Percentiles rank a stretch among this genome's conserved stretches.
Conservation (phyloP, 257 asterid genomes). For the Perilla frutescens region DNA sequence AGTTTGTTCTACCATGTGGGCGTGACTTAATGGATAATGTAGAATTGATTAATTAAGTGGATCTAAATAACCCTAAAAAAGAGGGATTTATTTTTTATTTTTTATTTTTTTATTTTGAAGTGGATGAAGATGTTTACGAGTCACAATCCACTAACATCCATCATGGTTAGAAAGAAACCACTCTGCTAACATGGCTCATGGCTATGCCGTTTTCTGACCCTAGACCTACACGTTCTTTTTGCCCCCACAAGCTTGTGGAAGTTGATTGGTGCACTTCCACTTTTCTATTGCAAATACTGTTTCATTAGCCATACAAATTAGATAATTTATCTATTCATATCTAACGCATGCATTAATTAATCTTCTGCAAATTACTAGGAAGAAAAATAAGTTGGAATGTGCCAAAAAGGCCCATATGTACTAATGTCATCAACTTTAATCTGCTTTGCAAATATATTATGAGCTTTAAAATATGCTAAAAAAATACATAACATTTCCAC, state of each 20-base stretch:
- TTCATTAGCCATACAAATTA: no score
- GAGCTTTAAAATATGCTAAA: no score
- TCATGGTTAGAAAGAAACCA: constrained; percentile 32
- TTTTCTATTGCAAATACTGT: not conserved
- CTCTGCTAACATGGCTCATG: constrained; percentile 47
- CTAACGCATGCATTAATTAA: no score
- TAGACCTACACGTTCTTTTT: constrained; percentile 45
- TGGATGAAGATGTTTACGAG: constrained; percentile 47
- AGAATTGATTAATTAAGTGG: constrained; percentile 37
- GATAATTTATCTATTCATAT: no score
- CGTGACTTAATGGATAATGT: constrained; percentile 20
- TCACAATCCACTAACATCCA: constrained; percentile 41
- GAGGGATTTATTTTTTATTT: not conserved
- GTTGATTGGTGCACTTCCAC: not conserved
- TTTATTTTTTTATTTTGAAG: constrained; percentile 20
- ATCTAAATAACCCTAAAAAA: constrained; percentile 12
- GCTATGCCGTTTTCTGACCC: constrained; percentile 18
- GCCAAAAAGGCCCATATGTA: no score
- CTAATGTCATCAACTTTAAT: no score
- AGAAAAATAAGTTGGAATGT: no score
- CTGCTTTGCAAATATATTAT: no score
- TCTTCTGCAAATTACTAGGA: no score
- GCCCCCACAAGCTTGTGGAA: constrained; percentile 37
- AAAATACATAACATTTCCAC: no score
- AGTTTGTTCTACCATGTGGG: constrained; percentile 28